These are phyloP conservation scores for Lactarius hengduanensis DNA, from an alignment of 768 basidiomycete species.

Conservation along the genomic window DNA sequence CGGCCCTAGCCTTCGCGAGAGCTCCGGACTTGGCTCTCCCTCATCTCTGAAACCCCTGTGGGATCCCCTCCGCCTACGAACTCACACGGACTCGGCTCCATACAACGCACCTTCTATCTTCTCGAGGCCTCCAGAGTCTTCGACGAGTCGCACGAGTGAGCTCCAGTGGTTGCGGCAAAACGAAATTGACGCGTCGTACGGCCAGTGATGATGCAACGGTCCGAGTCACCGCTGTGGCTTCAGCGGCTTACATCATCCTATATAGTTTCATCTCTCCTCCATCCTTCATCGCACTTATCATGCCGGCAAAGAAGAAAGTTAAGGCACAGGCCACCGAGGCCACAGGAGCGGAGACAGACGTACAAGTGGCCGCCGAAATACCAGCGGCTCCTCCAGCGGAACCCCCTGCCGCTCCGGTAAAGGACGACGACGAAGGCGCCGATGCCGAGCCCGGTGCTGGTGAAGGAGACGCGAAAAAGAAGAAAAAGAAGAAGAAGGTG, in stretches of 20 bases:
- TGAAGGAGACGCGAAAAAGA: conserved; percentile 50
- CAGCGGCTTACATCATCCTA: background rate
- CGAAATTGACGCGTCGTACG: too few relatives aligned
- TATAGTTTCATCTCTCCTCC: background rate
- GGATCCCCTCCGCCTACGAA: too few relatives aligned
- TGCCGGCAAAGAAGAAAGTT: conserved; percentile 86
- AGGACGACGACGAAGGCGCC: conserved; percentile 60
- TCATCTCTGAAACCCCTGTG: too few relatives aligned
- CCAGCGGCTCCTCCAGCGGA: conserved; percentile 9
- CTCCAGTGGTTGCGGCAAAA: too few relatives aligned
- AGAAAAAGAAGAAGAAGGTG: conserved; percentile 83
- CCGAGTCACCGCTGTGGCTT: background rate
- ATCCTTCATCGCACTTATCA: background rate
- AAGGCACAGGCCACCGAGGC: conserved; percentile 51
- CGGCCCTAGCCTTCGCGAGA: too few relatives aligned
- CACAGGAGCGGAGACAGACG: conserved; percentile 32
- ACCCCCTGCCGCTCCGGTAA: conserved; percentile 36
- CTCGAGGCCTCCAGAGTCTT: too few relatives aligned
- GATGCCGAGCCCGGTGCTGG: conserved; percentile 60
- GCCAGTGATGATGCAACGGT: too few relatives aligned
- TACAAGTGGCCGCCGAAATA: background rate
- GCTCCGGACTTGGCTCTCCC: too few relatives aligned
- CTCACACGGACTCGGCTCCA: too few relatives aligned
- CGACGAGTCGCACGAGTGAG: too few relatives aligned
- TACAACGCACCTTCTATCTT: too few relatives aligned